Percentiles rank a stretch among this genome's conserved stretches.
phyloP scores from a whole-genome alignment of 164 flowering plant species.

The Echeveria elegans region DNA sequence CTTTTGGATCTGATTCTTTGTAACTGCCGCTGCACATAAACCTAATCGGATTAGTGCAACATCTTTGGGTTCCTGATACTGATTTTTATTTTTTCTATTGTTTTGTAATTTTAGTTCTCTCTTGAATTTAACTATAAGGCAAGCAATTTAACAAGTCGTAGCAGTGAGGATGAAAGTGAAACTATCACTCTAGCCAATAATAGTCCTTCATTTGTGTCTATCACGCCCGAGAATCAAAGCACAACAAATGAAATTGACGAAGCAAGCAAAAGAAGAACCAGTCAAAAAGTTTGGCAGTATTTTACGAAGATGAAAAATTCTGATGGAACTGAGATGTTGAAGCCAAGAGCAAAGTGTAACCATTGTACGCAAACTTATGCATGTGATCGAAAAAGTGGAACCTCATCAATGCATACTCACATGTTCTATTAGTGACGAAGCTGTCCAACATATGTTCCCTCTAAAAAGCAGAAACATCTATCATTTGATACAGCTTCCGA shows the following conservation, averaged over 20 bases:
- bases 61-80: no score
- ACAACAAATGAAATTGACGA: background rate
- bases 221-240: background rate
- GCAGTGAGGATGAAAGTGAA: background rate
- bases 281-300: background rate
- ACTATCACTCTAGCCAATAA: background rate
- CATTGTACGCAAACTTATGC: background rate
- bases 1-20: no score
- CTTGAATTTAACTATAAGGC: no score
- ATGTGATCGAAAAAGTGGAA: background rate
- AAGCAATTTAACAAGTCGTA: background rate
- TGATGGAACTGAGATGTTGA: background rate
- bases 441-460: no score
- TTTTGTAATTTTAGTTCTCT: no score
- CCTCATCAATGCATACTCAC: background rate
- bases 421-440: background rate
- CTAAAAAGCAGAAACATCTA: background rate
- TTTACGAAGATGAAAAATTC: background rate
- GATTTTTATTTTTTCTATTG: no score
- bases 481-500: background rate
- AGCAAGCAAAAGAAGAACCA: background rate
- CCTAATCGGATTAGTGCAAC: no score
- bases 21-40: no score
- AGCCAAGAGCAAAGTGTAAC: background rate
- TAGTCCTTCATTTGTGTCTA: background rate